These are phyloP conservation scores for Apiospora koreana DNA, from an alignment of 2,329 filamentous ascomycete genomes.

Conservation along the genomic window DNA sequence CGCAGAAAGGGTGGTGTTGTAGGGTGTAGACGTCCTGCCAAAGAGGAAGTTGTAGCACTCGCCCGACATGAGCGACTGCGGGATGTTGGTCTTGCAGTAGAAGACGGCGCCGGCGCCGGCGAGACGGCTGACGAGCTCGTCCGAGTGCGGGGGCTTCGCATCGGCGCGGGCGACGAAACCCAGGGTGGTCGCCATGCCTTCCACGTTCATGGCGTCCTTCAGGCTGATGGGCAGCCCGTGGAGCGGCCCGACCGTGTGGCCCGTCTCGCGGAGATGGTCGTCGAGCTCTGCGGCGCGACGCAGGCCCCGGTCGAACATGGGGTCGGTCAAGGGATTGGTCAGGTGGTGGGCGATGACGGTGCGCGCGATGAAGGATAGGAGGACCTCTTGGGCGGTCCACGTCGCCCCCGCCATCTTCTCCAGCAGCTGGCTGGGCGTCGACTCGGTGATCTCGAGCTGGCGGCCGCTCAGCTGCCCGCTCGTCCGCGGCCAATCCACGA, in stretches of 20 bases:
- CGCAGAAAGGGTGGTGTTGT: neutral
- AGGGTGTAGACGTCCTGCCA: neutral
- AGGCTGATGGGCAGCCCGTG: slow-evolving; percentile 27
- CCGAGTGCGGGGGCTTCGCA: neutral
- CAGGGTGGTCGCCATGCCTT: slow-evolving; percentile 24
- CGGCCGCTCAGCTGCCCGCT: too few species aligned
- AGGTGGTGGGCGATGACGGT: too few species aligned
- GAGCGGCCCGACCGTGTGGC: slow-evolving; percentile 13
- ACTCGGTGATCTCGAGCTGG: too few species aligned
- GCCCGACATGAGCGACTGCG: neutral
- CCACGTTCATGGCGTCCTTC: slow-evolving; percentile 27
- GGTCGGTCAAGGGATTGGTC: too few species aligned
- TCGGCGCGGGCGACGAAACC: slow-evolving; percentile 1
- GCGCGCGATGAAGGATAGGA: too few species aligned
- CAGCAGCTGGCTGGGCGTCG: too few species aligned
- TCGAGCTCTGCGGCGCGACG: too few species aligned
- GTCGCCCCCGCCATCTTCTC: too few species aligned
- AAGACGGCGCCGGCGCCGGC: neutral
- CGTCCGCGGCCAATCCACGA: too few species aligned
- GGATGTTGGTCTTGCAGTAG: neutral
- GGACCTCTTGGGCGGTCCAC: too few species aligned
- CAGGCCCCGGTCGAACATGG: neutral
- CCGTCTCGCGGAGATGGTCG: too few species aligned
- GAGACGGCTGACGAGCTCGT: neutral
- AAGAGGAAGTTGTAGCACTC: neutral